phyloP scores from a whole-genome alignment of 352 stramenopile species.

The Aphanomyces stellatus region DNA sequence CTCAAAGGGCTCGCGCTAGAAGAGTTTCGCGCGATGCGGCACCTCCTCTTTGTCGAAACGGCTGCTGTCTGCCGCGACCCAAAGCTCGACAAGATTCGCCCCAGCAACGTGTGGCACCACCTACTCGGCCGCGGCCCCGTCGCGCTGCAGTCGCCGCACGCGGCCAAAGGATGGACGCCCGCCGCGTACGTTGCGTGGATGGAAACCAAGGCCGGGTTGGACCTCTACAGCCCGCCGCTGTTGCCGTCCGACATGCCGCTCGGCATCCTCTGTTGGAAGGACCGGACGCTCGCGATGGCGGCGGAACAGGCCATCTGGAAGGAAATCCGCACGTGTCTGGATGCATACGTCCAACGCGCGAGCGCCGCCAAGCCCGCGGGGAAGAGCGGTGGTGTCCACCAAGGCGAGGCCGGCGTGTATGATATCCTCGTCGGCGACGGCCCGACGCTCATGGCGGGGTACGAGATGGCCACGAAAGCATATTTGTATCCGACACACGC shows the following conservation, averaged over 20 bases:
- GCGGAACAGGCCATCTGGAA: slow-evolving; percentile 76
- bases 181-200: slow-evolving; percentile 78
- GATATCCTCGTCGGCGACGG: slow-evolving; percentile 65
- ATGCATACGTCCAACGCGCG: slow-evolving; percentile 70
- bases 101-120: slow-evolving; percentile 82
- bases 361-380: too few relatives aligned
- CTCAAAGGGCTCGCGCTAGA: slow-evolving; percentile 41
- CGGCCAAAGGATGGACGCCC: slow-evolving; percentile 60
- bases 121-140: slow-evolving; percentile 54
- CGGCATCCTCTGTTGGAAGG: slow-evolving; percentile 55
- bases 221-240: slow-evolving; percentile 23
- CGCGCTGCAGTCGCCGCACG: slow-evolving; percentile 66
- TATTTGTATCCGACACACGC: slow-evolving; percentile 7
- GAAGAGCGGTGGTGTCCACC: slow-evolving; percentile 25
- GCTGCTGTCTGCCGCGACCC: slow-evolving; percentile 49
- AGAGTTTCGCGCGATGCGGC: slow-evolving; percentile 66
- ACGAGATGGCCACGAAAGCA: slow-evolving; percentile 41
- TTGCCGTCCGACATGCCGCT: slow-evolving; percentile 44
- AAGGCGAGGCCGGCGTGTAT: slow-evolving; percentile 52
- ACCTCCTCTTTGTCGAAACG: slow-evolving; percentile 77
- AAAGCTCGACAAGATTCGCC: slow-evolving; percentile 72
- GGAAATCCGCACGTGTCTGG: slow-evolving; percentile 61
- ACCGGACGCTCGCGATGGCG: slow-evolving; percentile 34
- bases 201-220: slow-evolving; percentile 35
- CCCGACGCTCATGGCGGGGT: slow-evolving; percentile 69